Conservation (phyloP, 2,329 filamentous ascomycete genomes). For the Claviceps purpurea region DNA sequence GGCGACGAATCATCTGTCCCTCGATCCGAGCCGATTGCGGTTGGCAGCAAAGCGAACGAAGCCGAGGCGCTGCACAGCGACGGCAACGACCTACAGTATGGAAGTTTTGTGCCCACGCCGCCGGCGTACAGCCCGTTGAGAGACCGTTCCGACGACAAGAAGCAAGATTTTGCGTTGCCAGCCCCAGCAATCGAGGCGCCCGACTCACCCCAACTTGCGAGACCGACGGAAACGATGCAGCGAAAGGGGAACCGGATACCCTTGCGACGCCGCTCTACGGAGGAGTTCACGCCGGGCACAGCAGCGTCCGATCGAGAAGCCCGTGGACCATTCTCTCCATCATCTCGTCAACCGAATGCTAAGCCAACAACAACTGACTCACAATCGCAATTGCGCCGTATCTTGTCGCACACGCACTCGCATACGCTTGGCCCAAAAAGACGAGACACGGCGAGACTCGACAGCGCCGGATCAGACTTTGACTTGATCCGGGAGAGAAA, state of each 20-base stretch:
- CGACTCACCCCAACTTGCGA: conserved; percentile 14
- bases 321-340: conserved; percentile 7
- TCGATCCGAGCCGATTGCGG: conserved; percentile 1
- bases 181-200: conserved; percentile 35
- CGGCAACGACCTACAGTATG: conserved; percentile 32
- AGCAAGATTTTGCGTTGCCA: conserved; percentile 36
- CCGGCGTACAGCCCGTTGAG: conserved; percentile 15
- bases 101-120: conserved; percentile 36
- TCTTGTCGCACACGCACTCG: conserved; percentile 19
- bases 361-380: conserved; percentile 9
- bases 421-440: not conserved
- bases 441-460: conserved; percentile 18
- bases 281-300: conserved; percentile 12
- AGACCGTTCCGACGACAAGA: conserved; percentile 5
- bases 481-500: conserved; percentile 59
- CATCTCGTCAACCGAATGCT: conserved; percentile 6
- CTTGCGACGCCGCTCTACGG: conserved; percentile 23
- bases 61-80: conserved; percentile 12
- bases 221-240: conserved; percentile 8
- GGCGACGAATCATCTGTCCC: not conserved
- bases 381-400: conserved; percentile 20
- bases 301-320: conserved; percentile 1
- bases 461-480: conserved; percentile 30
- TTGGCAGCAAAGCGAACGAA: conserved; percentile 1
- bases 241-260: conserved; percentile 13